Conservation (phyloP, 495 filamentous ascomycete species). For the Viridothelium virens region DNA sequence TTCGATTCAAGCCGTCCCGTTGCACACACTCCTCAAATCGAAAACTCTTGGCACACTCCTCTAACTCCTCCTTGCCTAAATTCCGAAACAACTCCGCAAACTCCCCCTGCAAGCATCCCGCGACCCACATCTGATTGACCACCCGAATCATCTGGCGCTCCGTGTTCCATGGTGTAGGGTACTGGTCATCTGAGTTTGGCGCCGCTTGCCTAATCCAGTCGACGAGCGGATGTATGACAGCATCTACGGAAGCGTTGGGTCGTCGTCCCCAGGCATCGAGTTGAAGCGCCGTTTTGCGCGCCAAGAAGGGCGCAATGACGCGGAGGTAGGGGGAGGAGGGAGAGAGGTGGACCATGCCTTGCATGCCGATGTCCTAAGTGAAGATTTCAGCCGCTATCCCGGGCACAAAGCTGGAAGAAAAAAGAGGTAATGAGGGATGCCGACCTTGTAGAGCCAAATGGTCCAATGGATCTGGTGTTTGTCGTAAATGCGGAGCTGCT, state of each 20-base stretch:
- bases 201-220: constrained; percentile 40
- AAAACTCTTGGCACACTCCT: constrained; percentile 50
- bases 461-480: constrained; percentile 50
- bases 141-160: constrained; percentile 48
- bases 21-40: constrained; percentile 50
- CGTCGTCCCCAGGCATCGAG: constrained; percentile 51
- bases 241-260: constrained; percentile 34
- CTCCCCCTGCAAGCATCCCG: constrained; percentile 47
- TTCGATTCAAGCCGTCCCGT: constrained; percentile 50
- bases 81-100: constrained; percentile 51
- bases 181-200: constrained; percentile 40
- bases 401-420: neutral
- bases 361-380: constrained; percentile 46
- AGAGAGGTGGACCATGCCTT: constrained; percentile 52
- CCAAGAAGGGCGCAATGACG: constrained; percentile 45
- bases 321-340: constrained; percentile 44
- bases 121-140: constrained; percentile 47
- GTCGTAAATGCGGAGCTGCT: constrained; percentile 52
- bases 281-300: constrained; percentile 47
- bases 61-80: constrained; percentile 47
- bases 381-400: neutral
- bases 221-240: constrained; percentile 35
- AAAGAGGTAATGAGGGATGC: neutral
- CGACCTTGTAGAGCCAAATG: constrained; percentile 55
- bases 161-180: constrained; percentile 51